Conservation (phyloP, 2,329 filamentous ascomycete genomes). For the Claviceps paspali region DNA sequence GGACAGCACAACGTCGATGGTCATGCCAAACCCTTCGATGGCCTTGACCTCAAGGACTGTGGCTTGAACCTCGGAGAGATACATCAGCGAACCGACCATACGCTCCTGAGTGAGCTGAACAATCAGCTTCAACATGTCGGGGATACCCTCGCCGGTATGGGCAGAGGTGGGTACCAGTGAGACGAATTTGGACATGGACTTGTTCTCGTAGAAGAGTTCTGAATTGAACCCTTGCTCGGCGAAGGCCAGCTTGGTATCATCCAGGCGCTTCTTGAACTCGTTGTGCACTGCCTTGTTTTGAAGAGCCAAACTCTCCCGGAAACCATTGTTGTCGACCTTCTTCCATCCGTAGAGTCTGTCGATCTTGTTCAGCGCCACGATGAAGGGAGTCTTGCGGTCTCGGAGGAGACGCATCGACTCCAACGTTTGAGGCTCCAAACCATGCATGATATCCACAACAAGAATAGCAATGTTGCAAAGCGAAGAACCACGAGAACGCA, state of each 20-base stretch:
- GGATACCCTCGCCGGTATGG: slow-evolving; percentile 97
- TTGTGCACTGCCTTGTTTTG: slow-evolving; percentile 89
- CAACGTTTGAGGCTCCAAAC: slow-evolving; percentile 88
- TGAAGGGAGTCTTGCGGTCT: slow-evolving; percentile 92
- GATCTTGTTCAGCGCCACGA: slow-evolving; percentile 98
- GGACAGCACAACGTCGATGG: slow-evolving; percentile 90
- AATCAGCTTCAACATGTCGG: slow-evolving; percentile 95
- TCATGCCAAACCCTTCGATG: slow-evolving; percentile 96
- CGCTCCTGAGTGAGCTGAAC: slow-evolving; percentile 86
- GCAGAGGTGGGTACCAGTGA: slow-evolving; percentile 96
- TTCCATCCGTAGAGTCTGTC: slow-evolving; percentile 99
- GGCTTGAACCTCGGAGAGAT: slow-evolving; percentile 91
- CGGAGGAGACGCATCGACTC: slow-evolving; percentile 93
- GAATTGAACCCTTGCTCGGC: slow-evolving; percentile 96
- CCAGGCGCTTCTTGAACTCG: slow-evolving; percentile 82
- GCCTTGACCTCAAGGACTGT: slow-evolving; percentile 98
- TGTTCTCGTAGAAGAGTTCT: slow-evolving; percentile 94
- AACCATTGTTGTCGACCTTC: slow-evolving; percentile 96
- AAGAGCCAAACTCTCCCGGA: slow-evolving; percentile 76
- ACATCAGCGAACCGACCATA: slow-evolving; percentile 96
- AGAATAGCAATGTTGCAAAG: slow-evolving; percentile 99
- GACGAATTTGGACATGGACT: slow-evolving; percentile 85
- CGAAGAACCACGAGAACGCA: slow-evolving; percentile 90
- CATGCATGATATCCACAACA: slow-evolving; percentile 99
- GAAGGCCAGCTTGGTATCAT: slow-evolving; percentile 86